Percentiles rank a stretch among this genome's conserved stretches.
These are phyloP conservation scores for Cyanodermella asteris DNA, from an alignment of 2,329 filamentous ascomycete genomes.

Conservation along the genomic window DNA sequence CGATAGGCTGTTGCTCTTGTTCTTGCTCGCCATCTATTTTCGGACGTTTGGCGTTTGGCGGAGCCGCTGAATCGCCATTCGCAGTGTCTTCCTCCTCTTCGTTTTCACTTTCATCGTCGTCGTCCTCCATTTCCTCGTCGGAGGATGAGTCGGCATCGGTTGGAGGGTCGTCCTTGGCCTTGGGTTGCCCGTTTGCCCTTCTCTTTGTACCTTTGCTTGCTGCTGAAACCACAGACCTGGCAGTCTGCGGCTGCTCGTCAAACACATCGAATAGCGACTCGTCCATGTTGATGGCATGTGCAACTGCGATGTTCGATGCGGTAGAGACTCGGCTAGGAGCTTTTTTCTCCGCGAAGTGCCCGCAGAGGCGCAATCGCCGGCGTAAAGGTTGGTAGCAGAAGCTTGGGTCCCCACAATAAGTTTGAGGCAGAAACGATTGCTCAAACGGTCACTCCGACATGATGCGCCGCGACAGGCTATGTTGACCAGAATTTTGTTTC, in stretches of 20 bases:
- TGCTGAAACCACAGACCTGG: conserved; percentile 13
- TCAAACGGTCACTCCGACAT: too few relatives aligned
- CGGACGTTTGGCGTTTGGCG: conserved; percentile 24
- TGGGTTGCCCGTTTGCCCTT: conserved; percentile 62
- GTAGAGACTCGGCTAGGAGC: too few relatives aligned
- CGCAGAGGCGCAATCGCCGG: too few relatives aligned
- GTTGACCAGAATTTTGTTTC: too few relatives aligned
- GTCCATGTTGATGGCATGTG: too few relatives aligned
- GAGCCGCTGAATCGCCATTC: conserved; percentile 14
- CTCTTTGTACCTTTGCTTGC: conserved; percentile 37
- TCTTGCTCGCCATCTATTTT: conserved; percentile 40
- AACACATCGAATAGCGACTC: conserved; percentile 72
- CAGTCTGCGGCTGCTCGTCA: conserved; percentile 34
- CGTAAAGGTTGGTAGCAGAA: too few relatives aligned
- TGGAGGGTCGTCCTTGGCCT: conserved; percentile 33
- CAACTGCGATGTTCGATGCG: too few relatives aligned
- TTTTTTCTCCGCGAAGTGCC: too few relatives aligned
- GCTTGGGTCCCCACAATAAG: too few relatives aligned
- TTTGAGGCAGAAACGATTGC: too few relatives aligned
- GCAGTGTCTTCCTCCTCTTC: conserved; percentile 4
- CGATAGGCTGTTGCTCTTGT: conserved; percentile 57
- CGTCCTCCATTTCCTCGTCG: conserved; percentile 13
- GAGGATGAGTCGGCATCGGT: conserved; percentile 9
- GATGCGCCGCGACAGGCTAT: too few relatives aligned
- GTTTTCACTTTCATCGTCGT: conserved; percentile 2